Evolutionary conservation across 495 filamentous ascomycete genomes (phyloP).

Genomic region (Venustampulla echinocandica): DNA sequence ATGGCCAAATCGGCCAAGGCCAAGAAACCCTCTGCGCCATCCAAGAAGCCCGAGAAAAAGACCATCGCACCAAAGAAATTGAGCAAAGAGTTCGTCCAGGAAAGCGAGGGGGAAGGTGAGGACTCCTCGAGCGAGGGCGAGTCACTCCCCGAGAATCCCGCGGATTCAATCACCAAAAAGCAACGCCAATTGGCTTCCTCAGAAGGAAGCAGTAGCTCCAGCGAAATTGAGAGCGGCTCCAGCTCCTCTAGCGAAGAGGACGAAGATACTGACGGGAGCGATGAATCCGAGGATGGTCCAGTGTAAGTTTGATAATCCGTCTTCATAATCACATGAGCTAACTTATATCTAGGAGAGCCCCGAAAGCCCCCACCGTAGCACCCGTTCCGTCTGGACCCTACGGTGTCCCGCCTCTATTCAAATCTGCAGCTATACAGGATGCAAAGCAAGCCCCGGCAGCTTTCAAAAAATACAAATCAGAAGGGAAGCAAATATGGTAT

Average conservation of each 20-base stretch:
- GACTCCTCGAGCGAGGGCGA: slow-evolving; percentile 13
- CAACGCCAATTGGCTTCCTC: slow-evolving; percentile 3
- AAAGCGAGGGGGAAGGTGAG: slow-evolving; percentile 15
- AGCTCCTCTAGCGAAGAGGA: slow-evolving; percentile 17
- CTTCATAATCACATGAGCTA: no score
- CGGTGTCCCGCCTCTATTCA: no score
- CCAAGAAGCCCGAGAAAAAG: slow-evolving; percentile 7
- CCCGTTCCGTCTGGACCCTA: no score
- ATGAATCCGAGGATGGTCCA: slow-evolving; percentile 11
- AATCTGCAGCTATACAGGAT: slow-evolving; percentile 11
- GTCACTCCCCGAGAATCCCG: slow-evolving; percentile 9
- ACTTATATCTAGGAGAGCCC: not conserved
- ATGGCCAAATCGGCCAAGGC: slow-evolving; percentile 9
- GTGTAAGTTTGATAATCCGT: no score
- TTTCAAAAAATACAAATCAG: slow-evolving; percentile 24
- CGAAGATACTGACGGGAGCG: slow-evolving; percentile 23
- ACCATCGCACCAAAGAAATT: slow-evolving; percentile 1
- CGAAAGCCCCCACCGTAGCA: no score
- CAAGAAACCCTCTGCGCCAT: slow-evolving; percentile 6
- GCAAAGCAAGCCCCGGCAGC: not conserved
- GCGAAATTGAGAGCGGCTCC: slow-evolving; percentile 31
- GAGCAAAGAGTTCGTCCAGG: slow-evolving; percentile 18
- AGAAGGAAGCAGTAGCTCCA: slow-evolving; percentile 20
- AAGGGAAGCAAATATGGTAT: slow-evolving; percentile 47
- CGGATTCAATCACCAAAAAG: slow-evolving; percentile 6